Base-by-base conservation (phyloP, 2,329 filamentous ascomycete species). In the Cladophialophora exuberans region DNA sequence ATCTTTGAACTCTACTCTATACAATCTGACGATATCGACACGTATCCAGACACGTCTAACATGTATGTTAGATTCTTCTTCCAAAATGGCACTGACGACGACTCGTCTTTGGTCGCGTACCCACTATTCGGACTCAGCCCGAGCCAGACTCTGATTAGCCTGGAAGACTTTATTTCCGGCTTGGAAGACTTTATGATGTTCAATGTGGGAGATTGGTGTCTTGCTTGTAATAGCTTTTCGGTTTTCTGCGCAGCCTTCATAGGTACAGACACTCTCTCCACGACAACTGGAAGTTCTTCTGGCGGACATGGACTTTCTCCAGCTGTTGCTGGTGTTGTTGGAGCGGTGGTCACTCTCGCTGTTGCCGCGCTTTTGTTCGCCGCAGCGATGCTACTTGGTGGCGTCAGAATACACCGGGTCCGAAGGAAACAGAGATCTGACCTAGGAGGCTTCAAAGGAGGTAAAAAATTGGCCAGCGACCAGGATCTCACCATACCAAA, bases 21-120 rank as follows among this genome's bases (percentile, higher is more conserved):
- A 39, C 68, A 70, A 10, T 64, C 62, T 30, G 68, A 71, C 41
- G 54, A 60, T 22, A 54, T 62, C 15, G 48, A 50, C n/a, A 62
- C 65, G 18, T 79, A 77, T 51, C 76, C 77, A 0, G 46, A 59
- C 11, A 63, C 64, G 0, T 65, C 70, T 2, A 72, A 83, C 18
- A 72, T 85, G 35, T 81, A 70, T 67, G 77, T 85, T 25, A 76
- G 79, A 17, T 83, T 85, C 65, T 71, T 77, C 53, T 78, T 81
- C 68, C 79, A 79, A 62, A 85, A 85, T 62, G 80, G 79, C 44
- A 82, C 81, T 0, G 69, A 72, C 20, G 47, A 58, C 9, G 57
- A 67, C 18, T 65, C 66, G 25, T 62, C 63, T 1, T 71, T 74
- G 26, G 65, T 69, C 13, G 59, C 72, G 1, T 83, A 79, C 57